These are phyloP conservation scores for Exidia glandulosa DNA, from an alignment of 768 basidiomycete species.

Conservation along the genomic window DNA sequence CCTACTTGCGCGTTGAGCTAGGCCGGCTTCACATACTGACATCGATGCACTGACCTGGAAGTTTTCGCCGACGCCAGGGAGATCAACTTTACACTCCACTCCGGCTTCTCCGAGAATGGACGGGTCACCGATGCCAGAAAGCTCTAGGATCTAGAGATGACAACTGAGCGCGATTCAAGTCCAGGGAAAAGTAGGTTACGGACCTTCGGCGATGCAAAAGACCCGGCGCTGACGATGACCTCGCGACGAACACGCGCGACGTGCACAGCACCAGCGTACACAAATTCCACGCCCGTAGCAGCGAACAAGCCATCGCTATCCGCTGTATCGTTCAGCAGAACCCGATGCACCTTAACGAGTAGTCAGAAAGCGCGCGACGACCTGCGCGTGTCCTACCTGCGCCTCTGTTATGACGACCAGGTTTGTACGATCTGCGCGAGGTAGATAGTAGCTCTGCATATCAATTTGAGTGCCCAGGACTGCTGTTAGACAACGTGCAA, in stretches of 20 bases:
- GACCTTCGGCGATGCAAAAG: background rate
- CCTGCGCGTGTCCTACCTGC: background rate
- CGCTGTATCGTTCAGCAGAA: background rate
- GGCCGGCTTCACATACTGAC: background rate
- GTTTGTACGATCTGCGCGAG: background rate
- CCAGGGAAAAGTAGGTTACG: background rate
- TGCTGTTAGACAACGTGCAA: background rate
- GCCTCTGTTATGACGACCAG: background rate
- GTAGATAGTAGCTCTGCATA: background rate
- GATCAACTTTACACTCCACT: conserved; percentile 43
- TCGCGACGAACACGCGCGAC: conserved; percentile 34
- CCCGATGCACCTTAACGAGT: background rate
- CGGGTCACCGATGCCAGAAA: conserved; percentile 57
- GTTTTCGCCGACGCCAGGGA: conserved; percentile 71
- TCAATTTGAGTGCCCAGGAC: background rate
- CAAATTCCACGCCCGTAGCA: background rate
- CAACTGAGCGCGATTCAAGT: background rate
- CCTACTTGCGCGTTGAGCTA: background rate
- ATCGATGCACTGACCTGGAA: background rate
- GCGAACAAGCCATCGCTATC: background rate
- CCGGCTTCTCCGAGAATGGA: conserved; percentile 34
- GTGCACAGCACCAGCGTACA: conserved; percentile 10
- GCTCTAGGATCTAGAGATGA: conserved; percentile 33
- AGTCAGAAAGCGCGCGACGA: background rate
- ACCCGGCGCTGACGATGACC: conserved; percentile 35